phyloP scores from a whole-genome alignment of 345 rosid genomes.

The Rhizophora mangle region DNA sequence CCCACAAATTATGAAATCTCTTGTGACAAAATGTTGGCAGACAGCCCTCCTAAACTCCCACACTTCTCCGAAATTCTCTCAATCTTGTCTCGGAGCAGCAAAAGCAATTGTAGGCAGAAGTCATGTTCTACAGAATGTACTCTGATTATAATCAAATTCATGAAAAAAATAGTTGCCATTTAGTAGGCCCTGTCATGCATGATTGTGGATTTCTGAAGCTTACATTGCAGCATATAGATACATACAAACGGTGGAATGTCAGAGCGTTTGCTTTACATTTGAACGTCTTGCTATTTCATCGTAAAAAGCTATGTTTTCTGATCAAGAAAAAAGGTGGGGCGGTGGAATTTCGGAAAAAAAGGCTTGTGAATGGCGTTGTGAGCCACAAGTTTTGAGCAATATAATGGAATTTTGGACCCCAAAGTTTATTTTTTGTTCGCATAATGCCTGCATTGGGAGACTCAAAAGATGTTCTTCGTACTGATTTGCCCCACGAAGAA shows the following conservation, averaged over 20 bases:
- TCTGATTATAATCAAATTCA: constrained; percentile 1
- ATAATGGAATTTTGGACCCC: constrained; percentile 16
- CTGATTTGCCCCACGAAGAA: constrained; percentile 1
- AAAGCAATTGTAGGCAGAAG: constrained; percentile 40
- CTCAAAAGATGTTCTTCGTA: constrained; percentile 16
- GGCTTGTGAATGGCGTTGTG: neutral
- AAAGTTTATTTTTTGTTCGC: constrained; percentile 11
- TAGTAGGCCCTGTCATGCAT: constrained; percentile 1
- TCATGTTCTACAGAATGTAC: neutral
- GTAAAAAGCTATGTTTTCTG: neutral
- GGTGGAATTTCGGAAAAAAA: neutral
- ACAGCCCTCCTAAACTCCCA: constrained; percentile 73
- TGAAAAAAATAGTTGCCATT: neutral
- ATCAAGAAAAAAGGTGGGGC: too few species aligned
- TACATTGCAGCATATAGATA: constrained; percentile 2
- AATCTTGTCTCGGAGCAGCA: constrained; percentile 42
- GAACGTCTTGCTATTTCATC: neutral
- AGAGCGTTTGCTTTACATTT: constrained; percentile 4
- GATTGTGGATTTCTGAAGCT: constrained; percentile 18
- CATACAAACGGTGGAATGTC: neutral
- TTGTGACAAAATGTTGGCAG: constrained; percentile 89
- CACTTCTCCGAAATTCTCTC: constrained; percentile 64
- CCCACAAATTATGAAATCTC: constrained; percentile 59
- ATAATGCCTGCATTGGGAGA: constrained; percentile 8
- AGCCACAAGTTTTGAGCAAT: constrained; percentile 17